phyloP scores from a whole-genome alignment of 495 filamentous ascomycete genomes.

The Rhypophila decipiens region DNA sequence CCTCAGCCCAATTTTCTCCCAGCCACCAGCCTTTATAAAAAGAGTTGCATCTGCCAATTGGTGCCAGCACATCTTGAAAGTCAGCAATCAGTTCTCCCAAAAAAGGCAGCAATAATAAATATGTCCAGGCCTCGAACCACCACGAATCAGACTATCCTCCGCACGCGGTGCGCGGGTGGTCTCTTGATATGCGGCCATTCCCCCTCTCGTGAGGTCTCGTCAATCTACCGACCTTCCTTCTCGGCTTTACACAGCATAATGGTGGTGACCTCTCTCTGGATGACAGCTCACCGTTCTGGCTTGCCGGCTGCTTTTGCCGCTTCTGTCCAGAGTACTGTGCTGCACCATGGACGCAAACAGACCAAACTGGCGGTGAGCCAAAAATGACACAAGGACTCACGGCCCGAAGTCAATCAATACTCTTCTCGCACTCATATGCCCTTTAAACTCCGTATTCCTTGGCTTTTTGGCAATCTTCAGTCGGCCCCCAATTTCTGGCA shows the following conservation, averaged over 20 bases:
- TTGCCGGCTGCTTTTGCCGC: neutral
- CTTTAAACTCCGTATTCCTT: neutral
- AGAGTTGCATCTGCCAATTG: constrained; percentile 7
- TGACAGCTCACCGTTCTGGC: constrained; percentile 16
- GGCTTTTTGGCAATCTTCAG: neutral
- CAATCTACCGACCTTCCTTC: constrained; percentile 4
- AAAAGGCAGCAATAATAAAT: neutral
- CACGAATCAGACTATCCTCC: no score
- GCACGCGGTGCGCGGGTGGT: constrained; percentile 18
- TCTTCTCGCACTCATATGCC: neutral
- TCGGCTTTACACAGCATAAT: constrained; percentile 16
- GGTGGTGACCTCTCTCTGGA: constrained; percentile 1
- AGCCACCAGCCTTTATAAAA: constrained; percentile 20
- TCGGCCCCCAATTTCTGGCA: neutral
- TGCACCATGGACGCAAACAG: constrained; percentile 5
- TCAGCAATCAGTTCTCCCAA: neutral
- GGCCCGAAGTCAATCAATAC: neutral
- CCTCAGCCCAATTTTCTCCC: no score
- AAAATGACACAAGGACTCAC: neutral
- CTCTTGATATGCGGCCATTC: constrained; percentile 20
- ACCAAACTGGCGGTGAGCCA: constrained; percentile 26
- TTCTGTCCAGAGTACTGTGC: neutral
- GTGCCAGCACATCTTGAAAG: constrained; percentile 10
- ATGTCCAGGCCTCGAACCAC: neutral
- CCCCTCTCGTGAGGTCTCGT: constrained; percentile 5